Base-by-base conservation (phyloP, 305 asterid species). In the Plantago coronopus region DNA sequence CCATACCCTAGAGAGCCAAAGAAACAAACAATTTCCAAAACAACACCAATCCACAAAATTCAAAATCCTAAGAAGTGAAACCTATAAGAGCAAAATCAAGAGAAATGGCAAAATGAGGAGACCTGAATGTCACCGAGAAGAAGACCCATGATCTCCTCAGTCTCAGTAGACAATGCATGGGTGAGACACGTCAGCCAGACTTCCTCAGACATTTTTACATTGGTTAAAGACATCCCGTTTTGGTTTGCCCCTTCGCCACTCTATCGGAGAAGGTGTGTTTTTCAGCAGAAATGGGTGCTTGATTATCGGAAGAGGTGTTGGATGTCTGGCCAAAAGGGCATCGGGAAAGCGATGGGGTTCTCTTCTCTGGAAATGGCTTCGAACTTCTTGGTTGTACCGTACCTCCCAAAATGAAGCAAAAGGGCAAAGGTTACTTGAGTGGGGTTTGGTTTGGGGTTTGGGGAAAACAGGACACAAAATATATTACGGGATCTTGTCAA, bases 111-210 rank as follows among this genome's bases (percentile, higher is more conserved):
- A n/a, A n/a, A n/a, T n/a, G n/a, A n/a, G n/a, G n/a, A 16, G 53
- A 94, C 99, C 97, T 88, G 86, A 67, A 88, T 80, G 62, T 94
- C 99, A 44, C 99, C 99, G 17, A 94, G 96, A 67, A 94, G 95
- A 71, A 94, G 97, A 17, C 99, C 99, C 99, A 94, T 86, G 73
- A 88, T 88, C 83, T 94, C 99, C 73, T 94, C 97, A 7, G 99
- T 88, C 79, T 94, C 99, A 18, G 99, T 94, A n/a, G 99, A 90
- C 95, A 94, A 84, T 90, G 99, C 95, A 86, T 94, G 99, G 37
- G 96, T 90, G 48, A 94, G 67, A 69, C 99, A 94, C 68, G 97
- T 81, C 78, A 88, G 45, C 99, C 99, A 94, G 38, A 90, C 97
- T 77, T 94, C 99, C 80, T 90, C 99, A 17, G 95, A 76, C 97